These are phyloP conservation scores for Colletotrichum australisinense DNA, from an alignment of 2,329 filamentous ascomycete genomes.

Conservation along the genomic window DNA sequence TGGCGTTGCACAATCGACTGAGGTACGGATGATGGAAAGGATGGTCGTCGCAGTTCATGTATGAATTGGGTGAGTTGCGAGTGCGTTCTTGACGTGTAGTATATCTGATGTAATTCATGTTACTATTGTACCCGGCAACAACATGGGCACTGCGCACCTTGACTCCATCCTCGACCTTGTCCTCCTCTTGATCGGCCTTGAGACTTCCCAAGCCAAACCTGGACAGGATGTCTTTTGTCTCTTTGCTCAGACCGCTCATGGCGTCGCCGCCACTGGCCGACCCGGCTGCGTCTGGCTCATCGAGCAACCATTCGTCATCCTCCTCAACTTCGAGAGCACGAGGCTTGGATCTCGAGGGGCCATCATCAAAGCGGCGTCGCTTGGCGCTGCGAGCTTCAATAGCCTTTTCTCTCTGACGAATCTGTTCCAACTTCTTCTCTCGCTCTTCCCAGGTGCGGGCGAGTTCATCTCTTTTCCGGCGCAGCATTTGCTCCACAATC, in stretches of 20 bases:
- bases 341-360: conserved; percentile 33
- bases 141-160: conserved; percentile 62
- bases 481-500: conserved; percentile 82
- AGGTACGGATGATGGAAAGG: conserved; percentile 78
- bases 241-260: conserved; percentile 73
- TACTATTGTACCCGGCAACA: conserved; percentile 40
- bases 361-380: conserved; percentile 56
- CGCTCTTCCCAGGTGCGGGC: conserved; percentile 76
- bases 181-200: conserved; percentile 51
- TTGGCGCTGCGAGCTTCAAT: conserved; percentile 63
- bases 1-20: conserved; percentile 43
- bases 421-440: conserved; percentile 75
- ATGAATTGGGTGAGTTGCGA: conserved; percentile 93
- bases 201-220: conserved; percentile 64
- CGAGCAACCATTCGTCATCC: conserved; percentile 79
- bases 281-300: conserved; percentile 70
- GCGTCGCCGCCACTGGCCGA: conserved; percentile 49
- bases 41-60: conserved; percentile 82
- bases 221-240: conserved; percentile 80
- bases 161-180: conserved; percentile 70
- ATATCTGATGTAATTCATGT: conserved; percentile 66
- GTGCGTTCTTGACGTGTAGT: conserved; percentile 92
- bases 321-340: conserved; percentile 53
- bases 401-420: conserved; percentile 72
- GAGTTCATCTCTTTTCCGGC: conserved; percentile 75